Evolutionary conservation across 2,329 filamentous ascomycete genomes (phyloP), one percentile per base, ranked within the genome.

Genomic region (Davidsoniella neocaledoniae): DNA sequence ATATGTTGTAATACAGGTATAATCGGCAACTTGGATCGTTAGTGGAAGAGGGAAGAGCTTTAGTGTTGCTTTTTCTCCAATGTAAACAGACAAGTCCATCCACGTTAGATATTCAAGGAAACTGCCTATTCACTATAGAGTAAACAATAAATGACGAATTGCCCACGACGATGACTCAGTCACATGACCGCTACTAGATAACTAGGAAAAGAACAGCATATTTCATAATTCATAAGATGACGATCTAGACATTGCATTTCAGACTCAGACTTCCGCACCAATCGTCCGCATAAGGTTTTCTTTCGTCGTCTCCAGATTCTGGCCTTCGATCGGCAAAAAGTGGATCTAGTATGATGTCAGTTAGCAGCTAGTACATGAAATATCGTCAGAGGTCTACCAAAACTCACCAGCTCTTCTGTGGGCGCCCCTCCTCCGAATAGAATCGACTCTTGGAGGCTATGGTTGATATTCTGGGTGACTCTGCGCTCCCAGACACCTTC

Each of bases 401-500:
- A 51, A 65, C 76, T 65, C 69, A 90, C 84, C 64, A 86, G 71
- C 56, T 94, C 86, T 61, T 87, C 83, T 9, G 46, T 45, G 10
- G 50, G 43, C 44, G 72, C 68, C 6, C 67, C 68, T 52, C 71
- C 72, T 5, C 86, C 86, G 65, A 80, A 96, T 21, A 96, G 66
- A 4, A 86, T 79, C 1, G 79, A 69, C 56, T 96, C 90, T 1
- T 85, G 84, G 46, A 86, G 66, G 59, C 86, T 94, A 8, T 75
- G 72, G 46, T 81, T 75, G 41, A 95, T 76, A 16, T 83, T 83
- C 62, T 82, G 84, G 63, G 77, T 81, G 1, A 94, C 88, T 49
- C 90, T 75, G 55, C 88, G 82, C 61, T 93, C 85, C 90, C 90
- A 98, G 0, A 96, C 90, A 0, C 90, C 88, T 59, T 94, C 86